Evolutionary conservation across 2,329 filamentous ascomycete species (phyloP), one percentile per base, ranked within the genome.

Genomic region (Harringtonia lauricola): DNA sequence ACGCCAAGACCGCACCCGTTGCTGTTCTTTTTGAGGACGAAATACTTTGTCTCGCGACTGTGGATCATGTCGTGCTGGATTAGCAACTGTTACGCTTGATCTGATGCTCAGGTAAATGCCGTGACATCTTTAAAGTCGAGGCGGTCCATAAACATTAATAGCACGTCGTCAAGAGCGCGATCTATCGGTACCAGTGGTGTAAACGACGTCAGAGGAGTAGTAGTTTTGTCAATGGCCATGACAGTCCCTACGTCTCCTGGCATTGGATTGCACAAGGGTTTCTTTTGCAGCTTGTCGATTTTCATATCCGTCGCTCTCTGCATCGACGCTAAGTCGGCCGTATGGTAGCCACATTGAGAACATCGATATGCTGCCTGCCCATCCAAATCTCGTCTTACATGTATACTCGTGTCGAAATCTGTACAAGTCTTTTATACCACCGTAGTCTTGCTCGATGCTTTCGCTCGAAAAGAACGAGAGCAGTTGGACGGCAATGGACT

Each of bases 401-500:
- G n/a, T n/a, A n/a, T n/a, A n/a, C n/a, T 10, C 24, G 24, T 10
- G 24, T 26, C 24, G 24, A 10, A 6, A 7, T 26, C 24, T 26
- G 24, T 10, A 10, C 24, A 6, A 6, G 24, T 6, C 6, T 26
- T 10, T 26, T 26, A 30, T 14, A 3, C 37, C 42, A 8, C 55
- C 57, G 36, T 60, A 22, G 0, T 51, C 48, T 44, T 72, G 68
- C 45, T 72, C 67, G 3, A 73, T 41, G 2, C 44, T 58, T 1
- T 68, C 64, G 49, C 68, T 72, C 22, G 59, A 58, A 51, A 73
- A 73, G 55, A 74, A 71, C 49, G 68, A 71, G 3, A 73, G 55
- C n/a, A 72, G 47, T 53, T 72, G 68, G 21, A 73, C 72, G 15
- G 66, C 62, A 19, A 73, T 64, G 3, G 59, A 63, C 44, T 70